Evolutionary conservation across 2,329 filamentous ascomycete genomes (phyloP).

Genomic region (Nothomitra cinnamomea): DNA sequence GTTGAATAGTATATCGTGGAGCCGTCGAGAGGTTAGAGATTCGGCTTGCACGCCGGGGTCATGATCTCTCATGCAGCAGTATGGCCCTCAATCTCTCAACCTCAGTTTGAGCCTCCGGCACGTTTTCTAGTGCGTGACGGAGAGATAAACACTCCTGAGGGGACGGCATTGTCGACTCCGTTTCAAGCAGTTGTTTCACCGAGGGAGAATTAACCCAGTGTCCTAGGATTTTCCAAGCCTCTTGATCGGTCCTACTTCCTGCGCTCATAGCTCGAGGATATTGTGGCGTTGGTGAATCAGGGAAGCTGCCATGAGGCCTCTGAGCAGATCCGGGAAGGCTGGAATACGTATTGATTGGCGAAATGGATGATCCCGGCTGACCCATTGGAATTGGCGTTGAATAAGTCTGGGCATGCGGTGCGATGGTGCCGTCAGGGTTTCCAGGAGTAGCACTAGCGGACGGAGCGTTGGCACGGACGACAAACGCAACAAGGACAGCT

Average conservation of each 20-base stretch:
- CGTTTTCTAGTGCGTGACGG: too few species aligned
- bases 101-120: too few species aligned
- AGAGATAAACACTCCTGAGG: too few species aligned
- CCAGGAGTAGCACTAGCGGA: slow-evolving; percentile 11
- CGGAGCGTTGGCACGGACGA: slow-evolving; percentile 33
- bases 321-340: not conserved
- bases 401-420: not conserved
- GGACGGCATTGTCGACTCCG: too few species aligned
- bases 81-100: too few species aligned
- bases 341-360: slow-evolving; percentile 5
- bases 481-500: slow-evolving; percentile 68
- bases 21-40: too few species aligned
- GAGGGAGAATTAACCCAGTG: too few species aligned
- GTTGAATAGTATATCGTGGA: too few species aligned
- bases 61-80: too few species aligned
- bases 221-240: too few species aligned
- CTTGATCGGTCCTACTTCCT: not conserved
- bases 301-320: not conserved
- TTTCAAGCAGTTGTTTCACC: too few species aligned
- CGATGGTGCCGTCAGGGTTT: slow-evolving; percentile 8
- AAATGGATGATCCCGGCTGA: slow-evolving; percentile 3
- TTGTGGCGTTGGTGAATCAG: not conserved
- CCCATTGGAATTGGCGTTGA: slow-evolving; percentile 3
- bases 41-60: too few species aligned
- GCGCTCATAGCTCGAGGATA: not conserved